Evolutionary conservation across 352 stramenopile species (phyloP), one percentile per base, ranked within the genome.

Genomic region (Salisapilia sapeloensis): DNA sequence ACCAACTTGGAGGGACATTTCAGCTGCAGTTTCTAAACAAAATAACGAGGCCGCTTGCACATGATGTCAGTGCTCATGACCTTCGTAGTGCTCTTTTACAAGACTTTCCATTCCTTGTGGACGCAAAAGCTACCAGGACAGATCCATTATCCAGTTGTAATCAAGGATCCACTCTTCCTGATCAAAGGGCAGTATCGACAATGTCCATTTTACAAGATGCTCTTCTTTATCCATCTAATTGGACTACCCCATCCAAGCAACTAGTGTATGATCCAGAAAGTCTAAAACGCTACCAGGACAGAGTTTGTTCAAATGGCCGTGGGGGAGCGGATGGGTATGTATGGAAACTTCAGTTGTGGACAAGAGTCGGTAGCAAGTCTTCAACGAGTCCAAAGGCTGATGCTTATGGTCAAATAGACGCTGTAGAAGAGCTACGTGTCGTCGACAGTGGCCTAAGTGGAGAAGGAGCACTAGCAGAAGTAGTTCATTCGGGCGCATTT

Each of bases 321-420:
- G 71, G 62, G n/a, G 55, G 60, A 35, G 76, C 66, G 3, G 70
- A 71, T 14, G 87, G 67, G 0, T 75, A 91, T 23, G 71, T 78
- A 11, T 97, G 89, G 86, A 93, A 87, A 21, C 29, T 97, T 10
- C 84, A 86, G 29, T 51, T 97, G 16, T 92, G 76, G 49, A 96
- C 89, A 1, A 46, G 63, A 6, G 36, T 54, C 6, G 87, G 82
- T 21, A 96, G 96, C 36, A 35, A 65, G 1, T 60, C 70, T 28
- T 56, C 74, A 0, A 66, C 51, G 11, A 95, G 66, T 24, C 86
- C 87, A 17, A 93, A 76, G 4, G 65, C 60, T 2, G 46, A 46
- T 1, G 34, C 34, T 3, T 51, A 53, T 10, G 23, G 44, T 3
- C 35, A 53, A 2, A 40, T 61, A 0, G 50, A 63, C 15, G 24